Evolutionary conservation across 306 rosid species (phyloP), one percentile per base, ranked within the genome.

Genomic region (Argentina anserina): DNA sequence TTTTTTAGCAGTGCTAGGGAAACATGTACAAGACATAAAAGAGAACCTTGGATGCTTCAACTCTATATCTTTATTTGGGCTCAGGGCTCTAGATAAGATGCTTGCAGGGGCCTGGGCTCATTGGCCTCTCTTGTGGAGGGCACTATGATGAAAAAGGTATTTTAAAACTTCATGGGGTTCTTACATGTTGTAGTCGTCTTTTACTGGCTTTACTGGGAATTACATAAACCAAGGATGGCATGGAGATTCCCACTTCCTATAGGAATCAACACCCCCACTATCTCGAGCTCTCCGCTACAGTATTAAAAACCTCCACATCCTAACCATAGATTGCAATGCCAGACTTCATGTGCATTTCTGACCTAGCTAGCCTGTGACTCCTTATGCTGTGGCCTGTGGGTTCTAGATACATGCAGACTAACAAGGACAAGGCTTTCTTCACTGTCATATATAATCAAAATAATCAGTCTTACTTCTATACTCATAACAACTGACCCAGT

Each of bases 11-110:
- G 26, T n/a, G 67, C 60, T 69, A 53, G 74, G 65, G 69, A 41
- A 42, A 45, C 33, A 68, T 58, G 36, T 58, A 68, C 15, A 41
- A n/a, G 75, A 78, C 36, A 47, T 12, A 69, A 66, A 58, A 23
- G 36, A 34, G 36, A 74, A 65, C 66, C 80, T 66, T 73, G 81
- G 76, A 71, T 53, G 71, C 58, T 71, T 70, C 67, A 55, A 75
- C 28, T 75, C 62, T 28, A 17, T 4, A 3, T 69, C 74, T 71
- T 76, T 11, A 68, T 66, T 76, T 40, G 34, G 66, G 67, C 43
- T 60, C 23, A 23, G 7, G 46, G 28, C 47, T 65, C 76, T 70
- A 49, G 60, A 34, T 18, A 62, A 80, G 77, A 84, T 76, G 80
- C 36, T 47, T 80, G 20, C 41, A 11, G 36, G 37, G 36, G 46